Evolutionary conservation across 805 yeast genomes (phyloP).

Genomic region (Yueomyces sinensis): DNA sequence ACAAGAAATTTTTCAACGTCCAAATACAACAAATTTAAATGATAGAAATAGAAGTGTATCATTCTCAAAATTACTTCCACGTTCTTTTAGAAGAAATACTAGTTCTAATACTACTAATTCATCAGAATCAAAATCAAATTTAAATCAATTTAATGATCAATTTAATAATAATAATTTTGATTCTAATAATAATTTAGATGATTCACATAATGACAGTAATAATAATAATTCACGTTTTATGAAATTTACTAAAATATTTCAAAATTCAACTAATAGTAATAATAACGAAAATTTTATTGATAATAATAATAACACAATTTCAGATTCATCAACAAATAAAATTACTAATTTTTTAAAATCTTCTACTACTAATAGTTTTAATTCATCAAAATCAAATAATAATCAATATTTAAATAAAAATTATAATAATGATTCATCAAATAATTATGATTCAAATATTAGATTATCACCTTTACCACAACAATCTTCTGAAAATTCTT

Average conservation of each 20-base stretch:
- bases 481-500: too few species aligned
- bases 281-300: background rate
- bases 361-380: background rate
- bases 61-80: slow-evolving; percentile 11
- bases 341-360: background rate
- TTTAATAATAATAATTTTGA: too few species aligned
- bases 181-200: background rate
- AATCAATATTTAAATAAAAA: background rate
- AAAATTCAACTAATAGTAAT: background rate
- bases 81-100: slow-evolving; percentile 5
- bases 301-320: background rate
- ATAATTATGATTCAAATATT: background rate
- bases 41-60: slow-evolving; percentile 14
- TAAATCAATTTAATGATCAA: too few species aligned
- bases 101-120: background rate
- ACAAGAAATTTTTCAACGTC: too few species aligned
- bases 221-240: background rate
- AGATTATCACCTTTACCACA: background rate
- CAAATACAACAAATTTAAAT: background rate
- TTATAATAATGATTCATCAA: background rate
- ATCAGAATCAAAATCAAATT: background rate
- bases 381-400: background rate
- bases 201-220: background rate
- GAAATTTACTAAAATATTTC: background rate
- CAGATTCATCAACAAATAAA: background rate